Conservation (phyloP, 2,329 filamentous ascomycete genomes). For the Aspergillus sp. region DNA sequence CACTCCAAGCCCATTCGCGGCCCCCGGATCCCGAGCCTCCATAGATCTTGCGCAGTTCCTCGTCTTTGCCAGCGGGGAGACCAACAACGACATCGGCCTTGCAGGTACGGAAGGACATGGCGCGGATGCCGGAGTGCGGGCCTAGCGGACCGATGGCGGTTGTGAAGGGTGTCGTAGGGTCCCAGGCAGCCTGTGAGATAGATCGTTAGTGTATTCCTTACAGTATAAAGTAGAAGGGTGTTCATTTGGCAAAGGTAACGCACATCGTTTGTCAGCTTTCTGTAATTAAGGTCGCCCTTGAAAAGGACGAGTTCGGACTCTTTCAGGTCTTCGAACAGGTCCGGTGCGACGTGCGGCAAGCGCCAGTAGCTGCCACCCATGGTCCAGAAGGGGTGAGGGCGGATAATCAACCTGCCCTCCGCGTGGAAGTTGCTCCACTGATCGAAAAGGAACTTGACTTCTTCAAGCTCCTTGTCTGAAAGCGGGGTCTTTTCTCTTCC, state of each 20-base stretch:
- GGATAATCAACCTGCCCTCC: slow-evolving; percentile 78
- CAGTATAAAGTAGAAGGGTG: no score
- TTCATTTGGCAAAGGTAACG: slow-evolving; percentile 35
- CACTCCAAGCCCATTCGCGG: slow-evolving; percentile 90
- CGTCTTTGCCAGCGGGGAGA: slow-evolving; percentile 77
- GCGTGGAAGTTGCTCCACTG: slow-evolving; percentile 78
- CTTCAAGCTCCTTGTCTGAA: slow-evolving; percentile 63
- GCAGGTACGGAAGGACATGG: slow-evolving; percentile 86
- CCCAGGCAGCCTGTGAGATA: slow-evolving; percentile 67
- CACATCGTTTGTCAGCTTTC: slow-evolving; percentile 88
- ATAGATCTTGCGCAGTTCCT: slow-evolving; percentile 68
- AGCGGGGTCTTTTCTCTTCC: slow-evolving; percentile 61
- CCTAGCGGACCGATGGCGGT: slow-evolving; percentile 85
- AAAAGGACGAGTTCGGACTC: slow-evolving; percentile 86
- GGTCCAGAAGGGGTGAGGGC: slow-evolving; percentile 91
- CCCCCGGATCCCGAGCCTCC: slow-evolving; percentile 68
- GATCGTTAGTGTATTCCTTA: background rate
- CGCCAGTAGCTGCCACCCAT: slow-evolving; percentile 85
- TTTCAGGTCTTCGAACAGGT: slow-evolving; percentile 75
- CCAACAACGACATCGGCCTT: slow-evolving; percentile 96
- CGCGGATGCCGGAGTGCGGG: slow-evolving; percentile 74
- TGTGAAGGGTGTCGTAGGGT: slow-evolving; percentile 80
- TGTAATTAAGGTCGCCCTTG: slow-evolving; percentile 96
- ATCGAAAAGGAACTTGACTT: slow-evolving; percentile 74
- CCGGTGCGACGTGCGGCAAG: slow-evolving; percentile 66